A percentile compares a stretch with the other conserved stretches of the same genome.
Evolutionary conservation across 2,329 filamentous ascomycete species (phyloP).

Genomic region (Pyricularia sp.): DNA sequence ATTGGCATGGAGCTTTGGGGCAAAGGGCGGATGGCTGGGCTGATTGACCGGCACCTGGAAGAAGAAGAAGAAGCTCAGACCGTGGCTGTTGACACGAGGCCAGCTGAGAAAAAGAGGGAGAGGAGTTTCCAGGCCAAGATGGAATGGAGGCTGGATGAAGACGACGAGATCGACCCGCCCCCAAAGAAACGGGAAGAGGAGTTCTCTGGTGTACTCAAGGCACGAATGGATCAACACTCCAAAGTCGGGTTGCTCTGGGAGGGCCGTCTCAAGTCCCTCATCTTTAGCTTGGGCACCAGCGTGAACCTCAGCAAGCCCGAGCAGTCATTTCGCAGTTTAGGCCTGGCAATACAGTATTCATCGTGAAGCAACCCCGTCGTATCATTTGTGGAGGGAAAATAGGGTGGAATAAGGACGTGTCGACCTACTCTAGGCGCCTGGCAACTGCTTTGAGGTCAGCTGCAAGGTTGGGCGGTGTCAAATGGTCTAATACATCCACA

Average conservation of each 20-base stretch:
- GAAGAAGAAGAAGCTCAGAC: background rate
- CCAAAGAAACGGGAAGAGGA: conserved; percentile 24
- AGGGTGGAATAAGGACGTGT: background rate
- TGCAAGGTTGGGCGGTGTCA: too few relatives aligned
- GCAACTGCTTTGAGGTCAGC: too few relatives aligned
- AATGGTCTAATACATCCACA: too few relatives aligned
- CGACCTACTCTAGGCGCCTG: too few relatives aligned
- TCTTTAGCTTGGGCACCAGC: conserved; percentile 81
- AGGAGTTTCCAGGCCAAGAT: conserved; percentile 36
- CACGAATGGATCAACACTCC: conserved; percentile 77
- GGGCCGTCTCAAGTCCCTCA: conserved; percentile 76
- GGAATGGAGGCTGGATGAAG: conserved; percentile 31
- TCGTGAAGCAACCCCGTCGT: conserved; percentile 34
- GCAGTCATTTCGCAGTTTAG: conserved; percentile 63
- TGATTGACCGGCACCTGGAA: conserved; percentile 20
- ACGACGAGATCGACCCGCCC: conserved; percentile 9
- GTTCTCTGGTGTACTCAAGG: conserved; percentile 78
- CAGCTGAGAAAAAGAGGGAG: conserved; percentile 14
- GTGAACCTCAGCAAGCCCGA: conserved; percentile 67
- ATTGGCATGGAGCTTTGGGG: conserved; percentile 91
- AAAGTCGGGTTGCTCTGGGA: conserved; percentile 85
- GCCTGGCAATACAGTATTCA: conserved; percentile 72
- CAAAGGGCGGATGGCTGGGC: conserved; percentile 33
- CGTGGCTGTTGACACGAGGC: background rate
- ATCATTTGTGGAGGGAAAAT: too few relatives aligned